phyloP scores from a whole-genome alignment of 495 filamentous ascomycete genomes.

The Astrocystis sublimbata region DNA sequence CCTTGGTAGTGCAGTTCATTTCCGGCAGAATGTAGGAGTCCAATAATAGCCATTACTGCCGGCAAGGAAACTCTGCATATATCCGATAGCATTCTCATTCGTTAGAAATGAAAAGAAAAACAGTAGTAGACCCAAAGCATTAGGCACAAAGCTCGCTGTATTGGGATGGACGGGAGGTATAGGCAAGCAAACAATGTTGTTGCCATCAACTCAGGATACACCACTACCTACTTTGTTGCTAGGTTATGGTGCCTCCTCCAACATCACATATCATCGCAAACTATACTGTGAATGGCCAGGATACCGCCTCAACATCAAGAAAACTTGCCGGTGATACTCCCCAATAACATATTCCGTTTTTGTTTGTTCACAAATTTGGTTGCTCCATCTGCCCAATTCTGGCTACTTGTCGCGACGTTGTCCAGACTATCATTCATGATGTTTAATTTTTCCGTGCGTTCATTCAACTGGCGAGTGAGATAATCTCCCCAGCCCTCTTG shows the following conservation, averaged over 20 bases:
- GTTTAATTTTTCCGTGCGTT: conserved; percentile 82
- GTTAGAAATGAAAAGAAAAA: neutral
- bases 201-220: neutral
- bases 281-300: neutral
- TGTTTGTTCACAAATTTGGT: conserved; percentile 80
- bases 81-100: conserved; percentile 5
- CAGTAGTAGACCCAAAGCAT: too few species aligned
- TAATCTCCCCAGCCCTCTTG: conserved; percentile 60
- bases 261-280: neutral
- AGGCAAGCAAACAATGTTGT: neutral
- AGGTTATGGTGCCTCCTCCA: neutral
- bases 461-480: conserved; percentile 80
- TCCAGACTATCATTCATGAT: conserved; percentile 84
- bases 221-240: neutral
- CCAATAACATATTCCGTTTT: conserved; percentile 79
- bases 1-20: conserved; percentile 9
- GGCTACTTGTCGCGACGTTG: conserved; percentile 72
- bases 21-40: conserved; percentile 32
- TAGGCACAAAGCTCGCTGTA: neutral
- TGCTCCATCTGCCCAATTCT: conserved; percentile 82
- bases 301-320: conserved; percentile 15
- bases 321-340: conserved; percentile 54
- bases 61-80: conserved; percentile 5
- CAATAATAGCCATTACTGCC: neutral
- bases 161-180: neutral